A percentile compares a stretch with the other conserved stretches of the same genome.
Conservation (phyloP, 805 yeast genomes). For the Candida montana region DNA sequence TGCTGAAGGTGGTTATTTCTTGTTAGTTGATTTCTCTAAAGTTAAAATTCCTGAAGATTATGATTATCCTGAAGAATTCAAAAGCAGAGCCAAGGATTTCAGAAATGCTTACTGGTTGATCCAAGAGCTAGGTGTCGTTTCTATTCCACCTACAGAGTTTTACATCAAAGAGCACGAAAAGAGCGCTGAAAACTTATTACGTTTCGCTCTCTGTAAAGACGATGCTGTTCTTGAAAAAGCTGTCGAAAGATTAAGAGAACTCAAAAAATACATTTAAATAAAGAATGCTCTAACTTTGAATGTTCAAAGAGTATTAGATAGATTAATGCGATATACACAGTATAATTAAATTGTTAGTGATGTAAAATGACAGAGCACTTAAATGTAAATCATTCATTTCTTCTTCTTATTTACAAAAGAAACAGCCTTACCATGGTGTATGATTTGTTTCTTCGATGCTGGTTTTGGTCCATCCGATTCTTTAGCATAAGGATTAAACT, state of each 20-base stretch:
- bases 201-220: slow-evolving; percentile 96
- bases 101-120: slow-evolving; percentile 89
- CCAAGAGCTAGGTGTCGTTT: slow-evolving; percentile 87
- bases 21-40: slow-evolving; percentile 81
- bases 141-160: slow-evolving; percentile 97
- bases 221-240: slow-evolving; percentile 78
- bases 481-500: slow-evolving; percentile 55
- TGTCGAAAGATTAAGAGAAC: slow-evolving; percentile 61
- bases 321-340: too few species aligned
- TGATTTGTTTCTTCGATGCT: slow-evolving; percentile 35
- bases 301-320: too few species aligned
- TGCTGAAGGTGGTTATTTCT: slow-evolving; percentile 92
- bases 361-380: too few species aligned
- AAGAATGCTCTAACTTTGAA: too few species aligned
- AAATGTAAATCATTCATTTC: too few species aligned
- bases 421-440: slow-evolving; percentile 19
- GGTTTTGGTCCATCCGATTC: slow-evolving; percentile 47
- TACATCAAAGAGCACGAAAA: slow-evolving; percentile 64
- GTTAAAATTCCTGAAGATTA: slow-evolving; percentile 74
- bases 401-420: slow-evolving; percentile 19
- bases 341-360: too few species aligned
- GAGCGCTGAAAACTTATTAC: slow-evolving; percentile 75
- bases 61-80: slow-evolving; percentile 64
- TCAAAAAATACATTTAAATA: slow-evolving; percentile 60
- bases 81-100: slow-evolving; percentile 75